Base-by-base conservation (phyloP, 345 rosid genomes). In the Eucalyptus coolabah region DNA sequence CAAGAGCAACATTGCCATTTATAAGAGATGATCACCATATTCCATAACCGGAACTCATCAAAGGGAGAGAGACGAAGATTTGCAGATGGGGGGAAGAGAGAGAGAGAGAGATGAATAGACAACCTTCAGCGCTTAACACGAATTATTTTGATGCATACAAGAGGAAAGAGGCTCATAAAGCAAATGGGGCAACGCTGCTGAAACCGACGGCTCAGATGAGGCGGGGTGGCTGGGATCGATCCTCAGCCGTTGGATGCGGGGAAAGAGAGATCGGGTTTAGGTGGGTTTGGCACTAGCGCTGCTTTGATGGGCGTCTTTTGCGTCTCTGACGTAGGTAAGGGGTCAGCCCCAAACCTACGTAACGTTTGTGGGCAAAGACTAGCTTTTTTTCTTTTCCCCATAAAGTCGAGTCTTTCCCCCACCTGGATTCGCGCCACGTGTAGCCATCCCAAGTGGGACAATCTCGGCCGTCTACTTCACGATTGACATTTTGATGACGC, bases 251-350 rank as follows among this genome's bases (percentile, higher is more conserved):
- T 34, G 85, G 89, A 88, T 65, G n/a, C 34, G 44, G 40, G 14
- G 34, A 34, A 30, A 23, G 45, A 53, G 88, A 63, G 94, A 93
- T 93, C 60, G 18, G 45, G 90, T 93, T 92, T 89, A 51, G 90
- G 91, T 89, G 94, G 90, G 89, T 83, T 92, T 91, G 95, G 93
- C 93, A 91, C 94, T 91, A 89, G 90, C 95, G 95, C 95, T 90
- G 89, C 92, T 91, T 89, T 90, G 90, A 91, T 50, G 30, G 88
- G 87, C 90, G 87, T 87, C 89, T 88, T 91, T 91, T 86, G 90
- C 90, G 92, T 89, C 93, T 77, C 86, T 90, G 50, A 89, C 93
- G 91, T 89, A 89, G 86, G 88, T 89, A 69, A 54, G 87, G 86
- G 92, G 90, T 91, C 90, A 89, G 90, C 90, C 88, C 85, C 37